Conservation (phyloP, 1,139 yeast species). For the Yamadazyma dushanensis region DNA sequence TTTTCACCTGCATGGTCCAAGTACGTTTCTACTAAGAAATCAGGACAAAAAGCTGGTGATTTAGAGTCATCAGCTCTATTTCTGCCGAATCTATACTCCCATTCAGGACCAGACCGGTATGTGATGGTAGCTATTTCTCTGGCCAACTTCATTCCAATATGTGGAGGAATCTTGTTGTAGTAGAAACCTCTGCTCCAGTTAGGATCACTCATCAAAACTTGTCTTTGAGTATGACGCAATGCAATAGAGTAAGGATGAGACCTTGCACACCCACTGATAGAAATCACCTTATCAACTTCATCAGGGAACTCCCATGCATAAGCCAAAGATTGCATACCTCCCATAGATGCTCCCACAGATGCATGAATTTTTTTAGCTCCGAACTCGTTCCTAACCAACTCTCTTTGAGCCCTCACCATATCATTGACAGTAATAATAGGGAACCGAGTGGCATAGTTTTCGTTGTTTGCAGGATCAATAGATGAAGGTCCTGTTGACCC, state of each 20-base stretch:
- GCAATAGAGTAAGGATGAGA: slow-evolving; percentile 95
- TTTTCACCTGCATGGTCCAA: slow-evolving; percentile 94
- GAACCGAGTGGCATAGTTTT: slow-evolving; percentile 79
- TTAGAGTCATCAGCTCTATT: slow-evolving; percentile 79
- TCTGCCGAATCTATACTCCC: slow-evolving; percentile 92
- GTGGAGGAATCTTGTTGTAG: slow-evolving; percentile 80
- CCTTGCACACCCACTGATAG: slow-evolving; percentile 88
- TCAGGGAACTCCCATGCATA: slow-evolving; percentile 83
- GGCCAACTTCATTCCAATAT: slow-evolving; percentile 91
- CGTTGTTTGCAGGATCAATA: slow-evolving; percentile 64
- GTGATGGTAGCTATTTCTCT: slow-evolving; percentile 94
- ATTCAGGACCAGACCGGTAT: slow-evolving; percentile 93
- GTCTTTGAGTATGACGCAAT: slow-evolving; percentile 89
- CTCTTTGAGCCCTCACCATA: slow-evolving; percentile 87
- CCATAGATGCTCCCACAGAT: slow-evolving; percentile 91
- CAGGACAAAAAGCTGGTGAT: slow-evolving; percentile 90
- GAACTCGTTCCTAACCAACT: slow-evolving; percentile 60
- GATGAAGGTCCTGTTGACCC: slow-evolving; percentile 95
- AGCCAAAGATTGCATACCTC: slow-evolving; percentile 94
- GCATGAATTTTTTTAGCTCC: slow-evolving; percentile 69
- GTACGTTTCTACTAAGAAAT: slow-evolving; percentile 86
- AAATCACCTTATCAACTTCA: slow-evolving; percentile 66
- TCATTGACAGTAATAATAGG: slow-evolving; percentile 86
- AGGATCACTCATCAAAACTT: slow-evolving; percentile 91
- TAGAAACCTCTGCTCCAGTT: slow-evolving; percentile 93